Base-by-base conservation (phyloP, 352 stramenopile genomes). In the Phytophthora meadii region DNA sequence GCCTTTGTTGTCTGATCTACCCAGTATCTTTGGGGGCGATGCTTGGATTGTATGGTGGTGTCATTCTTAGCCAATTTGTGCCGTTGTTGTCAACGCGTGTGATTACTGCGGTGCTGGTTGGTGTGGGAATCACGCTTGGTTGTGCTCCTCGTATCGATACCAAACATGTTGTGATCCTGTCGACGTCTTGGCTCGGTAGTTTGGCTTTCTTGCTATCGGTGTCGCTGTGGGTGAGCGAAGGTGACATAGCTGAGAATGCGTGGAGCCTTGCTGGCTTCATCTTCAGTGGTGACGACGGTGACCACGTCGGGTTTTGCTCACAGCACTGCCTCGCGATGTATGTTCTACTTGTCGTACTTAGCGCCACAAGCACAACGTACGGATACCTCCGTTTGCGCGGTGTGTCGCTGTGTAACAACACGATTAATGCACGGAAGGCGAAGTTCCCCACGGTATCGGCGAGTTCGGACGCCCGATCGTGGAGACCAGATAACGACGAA, bases 401-500 rank as follows among this genome's bases (percentile, higher is more conserved):
- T 14, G 48, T 78, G 25, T 53, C 51, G 14, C 53, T 88, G 36
- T 64, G 72, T 14, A 71, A 72, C 25, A 51, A 70, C 27, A 54
- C 55, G 14, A 66, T 70, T 30, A 58, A 44, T 54, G 70, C 58
- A 11, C 68, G 71, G n/a, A 84, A 72, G 65, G 66, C 67, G 22
- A 70, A 79, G 44, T 87, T 79, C 39, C 65, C 84, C 1, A 57
- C 78, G 2, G 80, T 95, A 10, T 92, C 84, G 28, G 88, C 88
- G 2, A 92, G 88, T 40, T 93, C 85, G 1, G 88, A 94, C 24
- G 88, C 87, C 11, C 83, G 88, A 2, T 77, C 86, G 17, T 91
- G 88, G 74, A 83, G 78, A 42, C 79, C 83, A 1, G 58, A 82
- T 3, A 71, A 81, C 25, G 22, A 76, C 7, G 55, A 72, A 0